These are phyloP conservation scores for Neobulgaria alba DNA, from an alignment of 2,329 filamentous ascomycete species.

Conservation along the genomic window DNA sequence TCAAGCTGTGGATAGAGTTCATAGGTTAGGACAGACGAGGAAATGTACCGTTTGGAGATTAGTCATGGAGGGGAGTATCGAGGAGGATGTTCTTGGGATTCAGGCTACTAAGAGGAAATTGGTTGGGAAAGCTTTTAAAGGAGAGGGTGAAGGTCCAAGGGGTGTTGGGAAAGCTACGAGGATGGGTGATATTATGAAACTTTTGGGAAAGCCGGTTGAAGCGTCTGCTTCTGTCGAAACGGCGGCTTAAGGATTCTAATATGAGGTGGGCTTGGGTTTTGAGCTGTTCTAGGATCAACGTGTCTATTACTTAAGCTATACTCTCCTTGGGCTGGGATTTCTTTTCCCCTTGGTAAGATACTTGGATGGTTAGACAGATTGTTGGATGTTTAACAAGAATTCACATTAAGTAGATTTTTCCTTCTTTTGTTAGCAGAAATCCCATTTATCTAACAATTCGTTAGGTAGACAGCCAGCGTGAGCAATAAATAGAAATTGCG, in stretches of 20 bases:
- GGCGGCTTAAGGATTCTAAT: no score
- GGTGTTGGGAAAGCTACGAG: constrained; percentile 46
- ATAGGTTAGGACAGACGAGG: constrained; percentile 74
- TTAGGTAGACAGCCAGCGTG: no score
- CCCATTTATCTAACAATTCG: neutral
- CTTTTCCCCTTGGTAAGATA: neutral
- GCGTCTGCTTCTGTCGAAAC: no score
- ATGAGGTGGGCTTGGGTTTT: no score
- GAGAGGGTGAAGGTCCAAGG: constrained; percentile 55
- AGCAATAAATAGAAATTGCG: no score
- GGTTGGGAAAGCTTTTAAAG: constrained; percentile 70
- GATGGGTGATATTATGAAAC: constrained; percentile 45
- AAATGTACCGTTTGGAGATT: constrained; percentile 73
- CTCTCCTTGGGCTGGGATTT: no score
- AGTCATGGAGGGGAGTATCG: constrained; percentile 71
- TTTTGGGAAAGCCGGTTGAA: no score
- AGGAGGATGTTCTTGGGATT: constrained; percentile 71
- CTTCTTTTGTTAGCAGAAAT: neutral
- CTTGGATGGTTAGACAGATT: neutral
- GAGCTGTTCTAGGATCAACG: no score
- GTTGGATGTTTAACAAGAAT: neutral
- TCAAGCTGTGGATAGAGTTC: constrained; percentile 81
- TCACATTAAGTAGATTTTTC: neutral
- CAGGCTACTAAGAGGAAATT: constrained; percentile 72
- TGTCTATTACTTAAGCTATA: no score